Evolutionary conservation across 1,139 yeast species (phyloP), one percentile per base, ranked within the genome.

Genomic region (Hansenula lynferdii): DNA sequence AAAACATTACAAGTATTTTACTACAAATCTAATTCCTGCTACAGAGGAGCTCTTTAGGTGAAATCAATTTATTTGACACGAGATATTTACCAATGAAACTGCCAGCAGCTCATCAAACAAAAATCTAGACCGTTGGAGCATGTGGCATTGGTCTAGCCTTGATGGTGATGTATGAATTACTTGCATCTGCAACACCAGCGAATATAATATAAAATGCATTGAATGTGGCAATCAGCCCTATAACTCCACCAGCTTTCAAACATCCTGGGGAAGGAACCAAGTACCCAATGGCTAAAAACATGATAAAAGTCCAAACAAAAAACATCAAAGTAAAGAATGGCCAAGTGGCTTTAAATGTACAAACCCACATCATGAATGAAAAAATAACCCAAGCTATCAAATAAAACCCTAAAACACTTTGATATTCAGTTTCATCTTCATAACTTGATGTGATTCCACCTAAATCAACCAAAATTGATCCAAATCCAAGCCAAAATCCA

Each of bases 401-500:
- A 61, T 65, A 82, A 49, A 79, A 70, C 2, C 82, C 89, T 36
- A 77, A 53, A 1, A 82, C 81, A 49, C 73, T 72, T 14, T 54
- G 57, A 34, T 75, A 64, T 34, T 69, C 75, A 7, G 62, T 62
- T 1, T 65, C 56, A 2, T 65, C 64, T 2, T 60, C 62, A 50
- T 82, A 82, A 18, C 80, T 72, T 5, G 68, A 62, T 2, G 63
- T 57, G 38, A 79, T 70, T 15, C 77, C 80, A 58, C 82, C 81
- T 34, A 70, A 67, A 37, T 77, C 72, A 43, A 75, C 62, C 41
- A 75, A 58, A 31, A 81, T 70, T 32, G 81, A 75, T 20, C 82
- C 80, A 54, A 72, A 81, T 21, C 84, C 69, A 44, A 82, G 65
- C 92, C 92, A 84, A 62, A 82, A 84, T 4, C 85, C 86, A 38